phyloP scores from a whole-genome alignment of 805 yeast species.

The Maudiozyma barnettii region DNA sequence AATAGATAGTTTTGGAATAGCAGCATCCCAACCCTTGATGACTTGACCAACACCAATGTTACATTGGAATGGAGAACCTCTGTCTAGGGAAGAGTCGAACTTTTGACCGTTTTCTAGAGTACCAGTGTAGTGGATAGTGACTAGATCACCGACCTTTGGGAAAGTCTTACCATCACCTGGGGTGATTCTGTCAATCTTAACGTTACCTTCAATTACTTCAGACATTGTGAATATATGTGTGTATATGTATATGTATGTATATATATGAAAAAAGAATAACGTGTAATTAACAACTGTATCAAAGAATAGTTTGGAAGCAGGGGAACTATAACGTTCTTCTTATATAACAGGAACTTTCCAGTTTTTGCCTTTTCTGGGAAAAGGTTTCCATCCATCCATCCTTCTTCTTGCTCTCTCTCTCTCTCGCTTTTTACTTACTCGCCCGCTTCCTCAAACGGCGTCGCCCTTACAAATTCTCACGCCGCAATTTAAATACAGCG shows the following conservation, averaged over 20 bases:
- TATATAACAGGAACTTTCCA: not conserved
- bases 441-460: too few relatives aligned
- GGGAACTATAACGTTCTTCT: not conserved
- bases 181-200: slow-evolving; percentile 29
- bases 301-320: not conserved
- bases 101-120: slow-evolving; percentile 91
- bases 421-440: too few relatives aligned
- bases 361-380: too few relatives aligned
- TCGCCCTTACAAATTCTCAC: too few relatives aligned
- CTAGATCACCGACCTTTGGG: slow-evolving; percentile 81
- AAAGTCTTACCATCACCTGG: slow-evolving; percentile 77
- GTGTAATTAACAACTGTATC: too few relatives aligned
- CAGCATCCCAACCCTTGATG: slow-evolving; percentile 94
- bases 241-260: not conserved
- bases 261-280: not conserved
- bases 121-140: slow-evolving; percentile 93
- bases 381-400: too few relatives aligned
- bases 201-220: slow-evolving; percentile 33
- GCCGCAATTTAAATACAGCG: too few relatives aligned
- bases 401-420: too few relatives aligned
- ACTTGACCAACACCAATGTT: slow-evolving; percentile 93
- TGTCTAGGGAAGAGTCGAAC: slow-evolving; percentile 90
- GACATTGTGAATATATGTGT: slow-evolving; percentile 17
- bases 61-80: slow-evolving; percentile 93
- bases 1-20: slow-evolving; percentile 81